These are phyloP conservation scores for Miscanthus lutarioriparius DNA, from an alignment of 176 grass and related monocot species.

Conservation along the genomic window DNA sequence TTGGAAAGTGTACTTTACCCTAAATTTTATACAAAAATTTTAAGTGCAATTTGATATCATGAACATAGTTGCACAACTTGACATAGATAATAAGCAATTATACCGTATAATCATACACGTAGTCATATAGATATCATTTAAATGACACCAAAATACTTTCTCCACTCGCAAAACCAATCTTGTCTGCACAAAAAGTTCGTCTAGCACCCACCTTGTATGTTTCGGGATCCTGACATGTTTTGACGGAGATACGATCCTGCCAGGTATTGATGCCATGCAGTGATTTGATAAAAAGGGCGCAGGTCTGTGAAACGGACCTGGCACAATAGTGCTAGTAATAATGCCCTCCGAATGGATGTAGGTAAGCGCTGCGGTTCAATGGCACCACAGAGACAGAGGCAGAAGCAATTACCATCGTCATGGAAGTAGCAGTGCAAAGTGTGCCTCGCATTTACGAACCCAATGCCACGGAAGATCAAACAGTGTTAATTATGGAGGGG, in stretches of 20 bases:
- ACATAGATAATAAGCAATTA: no score
- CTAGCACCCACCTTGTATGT: no score
- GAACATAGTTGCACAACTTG: no score
- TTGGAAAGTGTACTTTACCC: no score
- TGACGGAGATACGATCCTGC: neutral
- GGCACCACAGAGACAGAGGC: neutral
- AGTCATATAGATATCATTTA: no score
- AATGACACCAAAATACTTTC: no score
- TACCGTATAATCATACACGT: no score
- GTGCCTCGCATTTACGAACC: neutral
- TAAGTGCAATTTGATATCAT: no score
- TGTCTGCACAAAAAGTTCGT: no score
- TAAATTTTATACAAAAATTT: no score
- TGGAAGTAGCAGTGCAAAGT: neutral
- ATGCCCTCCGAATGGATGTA: neutral
- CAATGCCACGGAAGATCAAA: constrained; percentile 6
- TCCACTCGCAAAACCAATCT: no score
- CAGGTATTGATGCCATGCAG: neutral
- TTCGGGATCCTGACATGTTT: neutral
- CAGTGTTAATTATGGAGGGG: neutral
- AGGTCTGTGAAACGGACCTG: constrained; percentile 6
- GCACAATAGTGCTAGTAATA: neutral
- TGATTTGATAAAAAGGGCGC: neutral
- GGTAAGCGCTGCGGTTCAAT: neutral
- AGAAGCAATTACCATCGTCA: neutral